Evolutionary conservation across 495 filamentous ascomycete genomes (phyloP), one percentile per base, ranked within the genome.

Genomic region (Parmelia sp.): DNA sequence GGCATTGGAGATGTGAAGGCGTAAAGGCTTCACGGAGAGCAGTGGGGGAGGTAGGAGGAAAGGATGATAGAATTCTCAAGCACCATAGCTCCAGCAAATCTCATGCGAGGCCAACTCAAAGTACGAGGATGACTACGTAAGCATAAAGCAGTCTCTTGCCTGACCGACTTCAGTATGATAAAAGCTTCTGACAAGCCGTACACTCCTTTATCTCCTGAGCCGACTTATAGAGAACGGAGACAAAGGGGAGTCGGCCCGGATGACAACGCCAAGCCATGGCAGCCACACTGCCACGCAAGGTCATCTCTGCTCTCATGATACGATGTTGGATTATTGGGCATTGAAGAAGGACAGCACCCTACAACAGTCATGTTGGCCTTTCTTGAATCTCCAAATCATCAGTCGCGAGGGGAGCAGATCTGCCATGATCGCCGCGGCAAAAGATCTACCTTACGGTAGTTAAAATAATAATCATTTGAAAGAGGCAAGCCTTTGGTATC

Each of bases 281-380:
- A 55, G 49, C 49, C 49, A 53, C 49, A 53, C 2, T 55, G 51
- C 51, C 51, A 55, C 51, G 51, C 29, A 55, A 55, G 12, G 8
- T 55, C 29, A 33, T 55, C 8, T 33, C 29, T 21, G 29, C 44
- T n/a, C n/a, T n/a, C n/a, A n/a, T n/a, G n/a, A n/a, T n/a, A n/a
- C n/a, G n/a, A n/a, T n/a, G n/a, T n/a, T n/a, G n/a, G n/a, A n/a
- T n/a, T n/a, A n/a, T n/a, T n/a, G n/a, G n/a, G n/a, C n/a, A n/a
- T n/a, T n/a, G n/a, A n/a, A n/a, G n/a, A n/a, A n/a, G n/a, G n/a
- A n/a, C n/a, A n/a, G n/a, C n/a, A n/a, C n/a, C n/a, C n/a, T n/a
- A n/a, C n/a, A n/a, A n/a, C 47, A 27, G 47, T 51, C 23, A 29
- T 51, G 25, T 51, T 51, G 11, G 23, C 15, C 4, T 36, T 10